Base-by-base conservation (phyloP, 441 rosid genomes). In the Populus hybrid region DNA sequence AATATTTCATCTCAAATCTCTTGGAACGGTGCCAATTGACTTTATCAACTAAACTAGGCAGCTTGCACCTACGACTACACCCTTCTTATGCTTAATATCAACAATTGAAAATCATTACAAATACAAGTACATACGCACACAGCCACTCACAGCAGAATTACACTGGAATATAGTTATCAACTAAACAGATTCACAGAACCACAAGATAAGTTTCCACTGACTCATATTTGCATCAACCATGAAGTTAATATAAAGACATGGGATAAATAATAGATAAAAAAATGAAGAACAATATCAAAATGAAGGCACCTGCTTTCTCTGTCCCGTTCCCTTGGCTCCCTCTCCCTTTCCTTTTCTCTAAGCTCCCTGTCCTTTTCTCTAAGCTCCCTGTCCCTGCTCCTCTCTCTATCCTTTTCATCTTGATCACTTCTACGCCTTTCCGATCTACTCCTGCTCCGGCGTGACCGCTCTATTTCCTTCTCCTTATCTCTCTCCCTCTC, bases 221-320 rank as follows among this genome's bases (percentile, higher is more conserved):
- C 64, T 59, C 23, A n/a, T n/a, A n/a, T 8, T 59, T 59, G 10
- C 23, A 59, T 59, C 64, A 59, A 8, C 23, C 64, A n/a, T 59
- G 24, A 28, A 28, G 30, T 28, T 28, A 59, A n/a, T 65, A 46
- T n/a, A 14, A 36, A 26, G 24, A 24, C 50, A 70, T 32, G 36
- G 30, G 16, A 11, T 23, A 21, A 23, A 40, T 24, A 23, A 63
- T n/a, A 71, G 26, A 69, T 30, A 36, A 23, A 61, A 24, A 71
- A 3, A 67, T 34, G 67, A 42, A 61, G 38, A 38, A 32, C 24
- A 82, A 68, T 28, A 79, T 59, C n/a, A 78, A 75, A 73, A 81
- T 69, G 76, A 80, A 63, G 76, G 73, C 87, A 93, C 98, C 98
- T 94, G 93, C 75, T 88, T 75, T 88, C 97, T 89, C 90, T 88